Percentiles rank a stretch among this genome's conserved stretches.
phyloP scores from a whole-genome alignment of 2,329 filamentous ascomycete species.

The Alternaria sp. region DNA sequence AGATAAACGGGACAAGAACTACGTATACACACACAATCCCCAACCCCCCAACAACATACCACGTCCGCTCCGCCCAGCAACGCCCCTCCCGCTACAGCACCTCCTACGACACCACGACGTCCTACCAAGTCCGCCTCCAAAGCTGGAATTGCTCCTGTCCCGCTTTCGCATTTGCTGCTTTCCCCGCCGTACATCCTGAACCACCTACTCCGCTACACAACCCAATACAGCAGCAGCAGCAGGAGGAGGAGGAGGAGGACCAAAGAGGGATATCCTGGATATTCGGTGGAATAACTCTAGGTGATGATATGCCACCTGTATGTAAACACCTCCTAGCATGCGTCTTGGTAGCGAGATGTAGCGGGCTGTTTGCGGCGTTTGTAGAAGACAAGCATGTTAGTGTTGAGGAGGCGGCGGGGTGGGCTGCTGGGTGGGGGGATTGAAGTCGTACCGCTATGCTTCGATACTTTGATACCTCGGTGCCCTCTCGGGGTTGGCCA shows the following conservation, averaged over 20 bases:
- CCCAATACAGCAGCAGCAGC: neutral
- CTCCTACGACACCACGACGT: conserved; percentile 39
- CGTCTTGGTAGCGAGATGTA: conserved; percentile 74
- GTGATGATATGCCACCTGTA: conserved; percentile 61
- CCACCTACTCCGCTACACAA: conserved; percentile 12
- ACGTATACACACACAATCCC: too few relatives aligned
- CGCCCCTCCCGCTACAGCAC: conserved; percentile 49
- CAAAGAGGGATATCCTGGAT: conserved; percentile 14
- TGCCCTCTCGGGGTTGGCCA: too few relatives aligned
- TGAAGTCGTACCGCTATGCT: conserved; percentile 10
- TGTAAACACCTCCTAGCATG: conserved; percentile 94
- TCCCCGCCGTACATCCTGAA: conserved; percentile 53
- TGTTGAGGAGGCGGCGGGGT: conserved; percentile 75
- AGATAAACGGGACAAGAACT: neutral
- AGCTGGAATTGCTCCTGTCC: conserved; percentile 93
- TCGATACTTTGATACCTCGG: too few relatives aligned
- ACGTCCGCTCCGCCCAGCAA: conserved; percentile 68
- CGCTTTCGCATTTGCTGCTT: conserved; percentile 78
- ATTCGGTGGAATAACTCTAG: conserved; percentile 57
- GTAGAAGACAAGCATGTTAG: conserved; percentile 65
- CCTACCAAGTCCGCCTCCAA: conserved; percentile 74
- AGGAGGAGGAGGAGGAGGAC: neutral
- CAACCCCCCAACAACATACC: conserved; percentile 54
- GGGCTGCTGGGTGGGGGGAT: conserved; percentile 59
- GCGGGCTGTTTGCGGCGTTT: conserved; percentile 63